Conservation (phyloP, 208 protist species). For the Leishmania aethiopica region DNA sequence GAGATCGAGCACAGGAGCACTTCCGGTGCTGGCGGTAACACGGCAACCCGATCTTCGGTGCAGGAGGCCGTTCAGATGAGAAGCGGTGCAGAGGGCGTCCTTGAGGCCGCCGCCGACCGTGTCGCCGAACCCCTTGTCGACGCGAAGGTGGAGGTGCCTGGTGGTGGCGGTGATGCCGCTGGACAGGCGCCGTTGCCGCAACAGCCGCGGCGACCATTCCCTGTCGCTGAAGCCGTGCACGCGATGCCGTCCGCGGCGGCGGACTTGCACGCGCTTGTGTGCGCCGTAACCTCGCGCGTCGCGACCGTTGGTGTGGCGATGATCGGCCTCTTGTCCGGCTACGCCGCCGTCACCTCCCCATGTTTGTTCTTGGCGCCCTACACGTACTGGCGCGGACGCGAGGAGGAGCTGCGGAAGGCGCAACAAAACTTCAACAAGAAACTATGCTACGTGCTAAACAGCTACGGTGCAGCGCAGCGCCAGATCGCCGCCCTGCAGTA, state of each 20-base stretch:
- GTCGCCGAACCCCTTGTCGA: background rate
- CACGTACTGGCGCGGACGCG: slow-evolving; percentile 38
- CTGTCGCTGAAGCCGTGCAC: background rate
- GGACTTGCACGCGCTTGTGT: slow-evolving; percentile 16
- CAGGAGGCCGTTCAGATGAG: background rate
- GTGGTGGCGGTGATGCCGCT: background rate
- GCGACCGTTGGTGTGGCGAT: slow-evolving; percentile 58
- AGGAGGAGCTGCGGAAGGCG: slow-evolving; percentile 35
- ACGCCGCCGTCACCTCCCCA: slow-evolving; percentile 72
- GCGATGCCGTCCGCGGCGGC: background rate
- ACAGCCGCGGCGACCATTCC: background rate
- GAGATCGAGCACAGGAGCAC: slow-evolving; percentile 12
- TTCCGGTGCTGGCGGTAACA: background rate
- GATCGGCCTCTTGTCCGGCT: slow-evolving; percentile 73
- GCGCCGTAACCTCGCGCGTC: slow-evolving; percentile 33
- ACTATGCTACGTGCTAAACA: slow-evolving; percentile 59
- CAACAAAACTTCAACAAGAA: slow-evolving; percentile 47
- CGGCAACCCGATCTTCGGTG: background rate
- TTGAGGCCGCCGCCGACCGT: background rate
- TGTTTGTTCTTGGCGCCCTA: slow-evolving; percentile 46
- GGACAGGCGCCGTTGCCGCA: background rate
- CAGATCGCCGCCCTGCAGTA: slow-evolving; percentile 55
- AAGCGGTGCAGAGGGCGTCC: background rate
- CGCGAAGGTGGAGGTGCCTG: background rate
- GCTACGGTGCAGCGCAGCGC: slow-evolving; percentile 52